Evolutionary conservation across 345 rosid genomes (phyloP).

Genomic region (Isatis tinctoria): DNA sequence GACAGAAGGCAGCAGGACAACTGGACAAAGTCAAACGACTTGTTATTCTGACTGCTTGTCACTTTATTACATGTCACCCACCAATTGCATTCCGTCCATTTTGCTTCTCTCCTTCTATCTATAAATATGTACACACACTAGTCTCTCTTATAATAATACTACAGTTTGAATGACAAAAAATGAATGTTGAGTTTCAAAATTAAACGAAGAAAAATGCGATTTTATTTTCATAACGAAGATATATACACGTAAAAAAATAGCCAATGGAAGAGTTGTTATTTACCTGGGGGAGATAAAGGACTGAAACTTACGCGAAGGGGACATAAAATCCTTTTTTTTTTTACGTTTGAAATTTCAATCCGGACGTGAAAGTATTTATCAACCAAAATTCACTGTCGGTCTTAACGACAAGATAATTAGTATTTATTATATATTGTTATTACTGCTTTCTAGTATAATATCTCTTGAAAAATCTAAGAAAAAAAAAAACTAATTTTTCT

Average conservation of each 20-base stretch:
- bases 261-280: too few relatives aligned
- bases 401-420: conserved; percentile 43
- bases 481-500: background rate
- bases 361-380: conserved; percentile 64
- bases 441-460: background rate
- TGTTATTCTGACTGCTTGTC: background rate
- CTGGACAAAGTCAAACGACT: conserved; percentile 19
- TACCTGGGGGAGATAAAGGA: background rate
- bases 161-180: too few relatives aligned
- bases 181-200: too few relatives aligned
- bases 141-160: too few relatives aligned
- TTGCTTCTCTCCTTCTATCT: background rate
- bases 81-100: conserved; percentile 1
- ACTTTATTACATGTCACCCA: background rate
- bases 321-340: background rate
- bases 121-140: too few relatives aligned
- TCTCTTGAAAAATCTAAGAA: background rate
- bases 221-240: too few relatives aligned
- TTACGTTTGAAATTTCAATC: conserved; percentile 36
- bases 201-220: too few relatives aligned
- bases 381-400: conserved; percentile 57
- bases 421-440: background rate
- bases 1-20: conserved; percentile 5
- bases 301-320: background rate
- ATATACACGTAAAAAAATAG: too few relatives aligned